A percentile compares a stretch with the other conserved stretches of the same genome.
Conservation (phyloP, 495 filamentous ascomycete species). For the Penicillium samsonianum region DNA sequence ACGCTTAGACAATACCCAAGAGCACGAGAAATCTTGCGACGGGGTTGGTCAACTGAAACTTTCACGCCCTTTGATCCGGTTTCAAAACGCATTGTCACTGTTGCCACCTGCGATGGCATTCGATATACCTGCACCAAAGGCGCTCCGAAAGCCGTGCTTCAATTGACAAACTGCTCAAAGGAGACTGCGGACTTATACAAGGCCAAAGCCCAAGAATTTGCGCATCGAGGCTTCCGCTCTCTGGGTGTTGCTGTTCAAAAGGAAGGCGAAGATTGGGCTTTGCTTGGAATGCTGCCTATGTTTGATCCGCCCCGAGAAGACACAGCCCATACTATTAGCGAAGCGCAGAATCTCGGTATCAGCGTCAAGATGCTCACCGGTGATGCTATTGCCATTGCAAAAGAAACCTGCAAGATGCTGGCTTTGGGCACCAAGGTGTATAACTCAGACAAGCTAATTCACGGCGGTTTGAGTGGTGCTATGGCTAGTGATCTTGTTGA, state of each 20-base stretch:
- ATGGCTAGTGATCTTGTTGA: constrained; percentile 72
- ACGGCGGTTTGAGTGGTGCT: constrained; percentile 66
- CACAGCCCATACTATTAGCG: constrained; percentile 72
- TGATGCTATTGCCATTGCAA: constrained; percentile 74
- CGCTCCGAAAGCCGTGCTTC: constrained; percentile 71
- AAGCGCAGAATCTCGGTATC: constrained; percentile 71
- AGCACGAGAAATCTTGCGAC: constrained; percentile 61
- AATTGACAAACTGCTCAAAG: constrained; percentile 60
- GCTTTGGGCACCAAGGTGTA: constrained; percentile 75
- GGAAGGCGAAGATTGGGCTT: constrained; percentile 61
- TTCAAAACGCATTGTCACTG: constrained; percentile 69
- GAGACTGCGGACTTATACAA: constrained; percentile 62
- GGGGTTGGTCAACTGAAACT: constrained; percentile 68
- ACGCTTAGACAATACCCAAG: constrained; percentile 67
- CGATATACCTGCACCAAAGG: constrained; percentile 70
- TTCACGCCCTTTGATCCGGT: constrained; percentile 75
- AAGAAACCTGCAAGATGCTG: constrained; percentile 77
- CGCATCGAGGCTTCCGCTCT: constrained; percentile 73
- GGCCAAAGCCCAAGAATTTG: constrained; percentile 69
- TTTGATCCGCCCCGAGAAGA: constrained; percentile 76
- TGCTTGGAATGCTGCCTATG: constrained; percentile 73
- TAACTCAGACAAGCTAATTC: constrained; percentile 70
- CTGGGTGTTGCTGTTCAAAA: constrained; percentile 69
- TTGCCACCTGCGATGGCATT: constrained; percentile 61
- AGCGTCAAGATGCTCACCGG: constrained; percentile 77